Conservation (phyloP, 495 filamentous ascomycete species). For the Penicillium silybi region DNA sequence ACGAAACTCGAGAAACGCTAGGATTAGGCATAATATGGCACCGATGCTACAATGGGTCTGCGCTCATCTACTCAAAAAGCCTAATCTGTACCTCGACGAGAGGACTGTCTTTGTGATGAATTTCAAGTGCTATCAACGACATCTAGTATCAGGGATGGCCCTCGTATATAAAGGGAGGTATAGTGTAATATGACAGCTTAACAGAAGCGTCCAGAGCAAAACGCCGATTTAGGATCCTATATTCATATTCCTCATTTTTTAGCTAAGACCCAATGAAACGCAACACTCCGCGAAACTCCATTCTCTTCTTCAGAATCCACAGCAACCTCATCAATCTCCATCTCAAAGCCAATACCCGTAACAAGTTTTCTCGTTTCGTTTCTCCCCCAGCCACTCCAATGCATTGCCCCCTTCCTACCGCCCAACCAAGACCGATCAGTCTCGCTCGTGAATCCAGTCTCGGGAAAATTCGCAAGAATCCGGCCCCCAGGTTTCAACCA, state of each 20-base stretch:
- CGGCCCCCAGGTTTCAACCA: conserved; percentile 42
- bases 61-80: too few relatives aligned
- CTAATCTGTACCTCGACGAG: too few relatives aligned
- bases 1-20: too few relatives aligned
- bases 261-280: conserved; percentile 21
- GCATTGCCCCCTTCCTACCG: conserved; percentile 24
- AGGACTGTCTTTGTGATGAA: too few relatives aligned
- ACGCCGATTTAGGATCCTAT: too few relatives aligned
- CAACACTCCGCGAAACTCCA: conserved; percentile 2
- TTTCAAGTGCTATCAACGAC: too few relatives aligned
- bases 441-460: conserved; percentile 12
- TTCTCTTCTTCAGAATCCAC: conserved; percentile 14
- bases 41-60: too few relatives aligned
- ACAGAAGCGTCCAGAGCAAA: too few relatives aligned
- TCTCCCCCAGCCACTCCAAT: conserved; percentile 41
- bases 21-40: too few relatives aligned
- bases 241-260: conserved; percentile 12
- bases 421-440: conserved; percentile 25
- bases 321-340: conserved; percentile 20
- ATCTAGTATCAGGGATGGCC: too few relatives aligned
- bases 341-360: conserved; percentile 15
- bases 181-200: too few relatives aligned
- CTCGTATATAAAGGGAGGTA: too few relatives aligned
- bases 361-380: conserved; percentile 20
- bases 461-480: conserved; percentile 38